phyloP scores from a whole-genome alignment of 2,329 filamentous ascomycete species.

The Trichoderma atrobrunneum region DNA sequence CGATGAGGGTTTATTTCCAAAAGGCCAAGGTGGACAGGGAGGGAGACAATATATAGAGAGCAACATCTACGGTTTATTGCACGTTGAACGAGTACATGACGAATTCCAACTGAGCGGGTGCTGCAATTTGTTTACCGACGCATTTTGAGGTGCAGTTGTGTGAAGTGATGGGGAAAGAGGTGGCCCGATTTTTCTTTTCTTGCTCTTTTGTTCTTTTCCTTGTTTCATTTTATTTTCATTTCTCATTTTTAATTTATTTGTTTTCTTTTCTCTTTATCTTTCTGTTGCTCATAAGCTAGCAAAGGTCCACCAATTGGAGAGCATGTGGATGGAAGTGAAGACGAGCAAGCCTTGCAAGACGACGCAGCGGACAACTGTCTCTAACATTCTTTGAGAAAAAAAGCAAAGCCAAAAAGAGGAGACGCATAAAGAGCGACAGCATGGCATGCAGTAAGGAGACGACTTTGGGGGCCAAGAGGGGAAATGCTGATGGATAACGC shows the following conservation, averaged over 20 bases:
- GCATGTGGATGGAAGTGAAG: neutral
- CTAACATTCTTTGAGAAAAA: neutral
- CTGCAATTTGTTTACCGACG: neutral
- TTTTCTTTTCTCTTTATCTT: neutral
- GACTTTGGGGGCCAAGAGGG: neutral
- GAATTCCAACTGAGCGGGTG: constrained; percentile 4
- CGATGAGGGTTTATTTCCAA: neutral
- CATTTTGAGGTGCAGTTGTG: neutral
- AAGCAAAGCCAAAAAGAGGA: neutral
- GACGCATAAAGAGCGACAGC: neutral
- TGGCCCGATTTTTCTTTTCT: neutral
- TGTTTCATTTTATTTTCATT: neutral
- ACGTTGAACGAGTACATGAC: constrained; percentile 14
- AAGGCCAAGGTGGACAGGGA: neutral
- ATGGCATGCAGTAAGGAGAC: neutral
- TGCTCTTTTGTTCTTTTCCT: neutral
- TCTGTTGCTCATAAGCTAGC: neutral
- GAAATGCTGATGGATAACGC: neutral
- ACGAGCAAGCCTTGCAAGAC: neutral
- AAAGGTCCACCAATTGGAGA: neutral
- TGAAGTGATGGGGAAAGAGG: neutral
- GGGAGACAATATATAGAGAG: constrained; percentile 6
- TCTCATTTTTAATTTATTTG: neutral
- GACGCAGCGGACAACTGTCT: neutral
- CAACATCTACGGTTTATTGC: constrained; percentile 18